Evolutionary conservation across 2,329 filamentous ascomycete genomes (phyloP), one percentile per base, ranked within the genome.

Genomic region (Aspergillus intermedius): DNA sequence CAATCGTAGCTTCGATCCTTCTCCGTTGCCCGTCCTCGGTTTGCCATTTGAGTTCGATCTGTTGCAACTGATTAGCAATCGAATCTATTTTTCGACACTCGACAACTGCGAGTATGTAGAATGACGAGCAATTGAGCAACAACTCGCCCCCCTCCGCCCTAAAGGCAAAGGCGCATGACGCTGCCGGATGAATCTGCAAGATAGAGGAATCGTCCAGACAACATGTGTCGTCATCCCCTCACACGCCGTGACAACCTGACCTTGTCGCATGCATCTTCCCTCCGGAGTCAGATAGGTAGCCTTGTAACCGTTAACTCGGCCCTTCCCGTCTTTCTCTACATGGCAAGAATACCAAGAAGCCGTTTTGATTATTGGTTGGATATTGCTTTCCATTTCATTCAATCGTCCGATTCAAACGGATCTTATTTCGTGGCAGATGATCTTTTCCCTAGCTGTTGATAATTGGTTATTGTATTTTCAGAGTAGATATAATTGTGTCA

Each of bases 91-190:
- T 30, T 3, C 25, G 25, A 30, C 10, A 30, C 10, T 30, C 25
- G 25, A 10, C 25, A 30, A 12, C 25, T 4, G 25, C 25, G 10
- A 30, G 25, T 12, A 30, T 30, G 25, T 30, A 28, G 25, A 28
- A 28, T 28, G 25, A 28, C 3, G 25, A 28, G 25, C 25, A 28
- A 28, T 28, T 28, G 25, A 28, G 9, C 25, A 28, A 9, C 25
- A 28, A 9, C 12, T 30, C 9, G 10, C 10, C 25, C 7, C 8
- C 23, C 10, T 30, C 25, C 10, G 9, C 25, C 10, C 25, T 10
- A 4, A 30, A 30, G 12, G 23, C 12, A 25, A 15, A 22, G 47
- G 49, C 52, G 49, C 49, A 52, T 54, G 52, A 54, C 46, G 34
- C 40, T 46, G 42, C 45, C 45, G 46, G 49, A 51, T 49, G 49